Evolutionary conservation across 805 yeast species (phyloP), one percentile per base, ranked within the genome.

Genomic region (Starmerella gropengiesseri): DNA sequence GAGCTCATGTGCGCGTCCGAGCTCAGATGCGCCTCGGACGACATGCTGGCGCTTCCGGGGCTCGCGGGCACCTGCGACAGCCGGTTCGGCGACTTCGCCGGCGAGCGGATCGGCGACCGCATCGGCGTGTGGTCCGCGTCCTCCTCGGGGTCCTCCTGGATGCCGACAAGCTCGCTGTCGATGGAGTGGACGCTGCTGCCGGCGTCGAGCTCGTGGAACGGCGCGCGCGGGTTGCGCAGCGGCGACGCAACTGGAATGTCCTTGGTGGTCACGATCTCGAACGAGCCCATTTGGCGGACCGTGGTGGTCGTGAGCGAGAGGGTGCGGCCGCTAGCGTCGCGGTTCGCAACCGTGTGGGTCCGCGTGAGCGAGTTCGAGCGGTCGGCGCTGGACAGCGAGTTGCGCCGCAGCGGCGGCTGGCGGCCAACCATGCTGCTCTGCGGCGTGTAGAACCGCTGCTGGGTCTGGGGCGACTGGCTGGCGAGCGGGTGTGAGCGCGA

Each of bases 251-350:
- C 36, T 3, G 51, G 52, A n/a, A 55, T 50, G 19, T 58, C 55
- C 43, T 57, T 56, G 12, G 60, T 58, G 36, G 55, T 54, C 20
- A 57, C 54, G 23, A 62, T 47, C 48, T 61, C 60, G 46, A 61
- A 62, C 13, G 63, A 54, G 37, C 66, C 66, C 49, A 60, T 44
- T 26, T 56, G 60, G 27, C 61, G 57, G 27, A 61, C 53, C 1
- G 65, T 62, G 5, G 64, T 60, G 20, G 63, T 60, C 16, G 66
- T 62, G 18, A 62, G 47, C 14, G 63, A 59, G 55, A 59, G 49
- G 7, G 66, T 58, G 23, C 66, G 53, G 23, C 58, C 58, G 12
- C 41, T 34, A 31, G 43, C 14, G 34, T 61, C 65, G 14, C 57
- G 50, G 43, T 54, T 52, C 17, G 54, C 56, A 7, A 55, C 48